Evolutionary conservation across 768 basidiomycete species (phyloP), one percentile per base, ranked within the genome.

Genomic region (Floccularia luteovirens): DNA sequence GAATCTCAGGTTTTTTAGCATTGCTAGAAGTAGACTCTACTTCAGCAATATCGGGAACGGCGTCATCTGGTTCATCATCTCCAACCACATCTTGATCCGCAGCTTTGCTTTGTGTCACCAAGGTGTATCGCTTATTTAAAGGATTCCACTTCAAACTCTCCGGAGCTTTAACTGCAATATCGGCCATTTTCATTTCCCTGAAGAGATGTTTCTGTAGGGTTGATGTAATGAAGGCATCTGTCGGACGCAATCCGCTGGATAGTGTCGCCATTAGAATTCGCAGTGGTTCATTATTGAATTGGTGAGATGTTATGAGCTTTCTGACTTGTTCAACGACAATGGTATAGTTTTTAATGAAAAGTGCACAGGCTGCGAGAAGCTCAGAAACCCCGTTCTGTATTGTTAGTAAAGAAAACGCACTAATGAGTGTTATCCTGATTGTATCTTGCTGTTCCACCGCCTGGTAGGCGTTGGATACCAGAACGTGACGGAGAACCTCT

Each of bases 261-360:
- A 96, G 70, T 0, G 75, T 74, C 0, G 84, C 82, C 3, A 83
- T 54, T 16, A 94, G 70, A 35, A 97, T 71, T 4, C 90, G 79
- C 10, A 86, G 62, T 0, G 90, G 83, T 30, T 93, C 90, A 39
- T 90, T 86, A 52, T 91, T 83, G 66, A 88, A 91, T 53, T 94
- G 90, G 52, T 90, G 69, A 0, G 63, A 61, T 23, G 74, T 79
- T 42, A 87, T 77, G 23, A 97, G 61, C 46, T 84, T 84, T 19
- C 90, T 77, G 23, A 74, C 74, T 51, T 89, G 83, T 44, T 89
- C 83, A 12, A 89, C 75, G 12, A 86, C 75, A 7, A 70, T 62
- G 16, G 64, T 50, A 50, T 74, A 74, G 8, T 76, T 71, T 36
- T 75, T 64, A 3, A 68, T 74, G 1, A 69, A 57, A 25, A 87